phyloP scores from a whole-genome alignment of 148 eudicot species.

The Fallopia convolvulus region DNA sequence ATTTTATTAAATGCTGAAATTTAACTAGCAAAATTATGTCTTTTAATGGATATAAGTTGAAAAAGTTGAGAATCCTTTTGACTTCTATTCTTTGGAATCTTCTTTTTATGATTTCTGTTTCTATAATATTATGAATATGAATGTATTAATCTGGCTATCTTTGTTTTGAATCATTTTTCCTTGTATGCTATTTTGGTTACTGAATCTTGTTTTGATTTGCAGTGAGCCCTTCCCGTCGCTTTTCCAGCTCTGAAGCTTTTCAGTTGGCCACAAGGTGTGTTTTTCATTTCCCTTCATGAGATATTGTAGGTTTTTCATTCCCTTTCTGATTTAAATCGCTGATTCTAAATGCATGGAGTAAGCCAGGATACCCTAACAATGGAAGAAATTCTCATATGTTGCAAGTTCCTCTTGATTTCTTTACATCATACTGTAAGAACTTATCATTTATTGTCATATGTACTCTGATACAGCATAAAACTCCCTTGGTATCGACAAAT shows the following conservation, averaged over 20 bases:
- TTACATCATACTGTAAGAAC: not conserved
- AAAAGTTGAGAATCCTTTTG: not conserved
- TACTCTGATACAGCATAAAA: not conserved
- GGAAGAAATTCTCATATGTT: not conserved
- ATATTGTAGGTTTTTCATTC: not conserved
- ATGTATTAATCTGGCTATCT: not conserved
- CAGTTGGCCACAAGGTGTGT: constrained; percentile 59
- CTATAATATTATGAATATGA: not conserved
- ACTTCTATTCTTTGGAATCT: not conserved
- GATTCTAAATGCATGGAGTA: not conserved
- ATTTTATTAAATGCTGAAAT: not conserved
- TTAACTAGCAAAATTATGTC: not conserved
- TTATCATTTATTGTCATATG: not conserved
- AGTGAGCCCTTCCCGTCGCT: constrained; percentile 42
- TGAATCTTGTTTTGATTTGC: constrained; percentile 18
- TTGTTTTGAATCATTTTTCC: not conserved
- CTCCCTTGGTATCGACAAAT: not conserved
- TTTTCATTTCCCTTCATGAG: constrained; percentile 2
- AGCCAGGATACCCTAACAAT: not conserved
- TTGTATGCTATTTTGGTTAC: not conserved
- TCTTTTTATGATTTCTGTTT: not conserved
- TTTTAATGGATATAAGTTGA: not conserved
- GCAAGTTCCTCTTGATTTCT: not conserved
- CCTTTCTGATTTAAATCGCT: not conserved
- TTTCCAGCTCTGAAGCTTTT: constrained; percentile 57